Evolutionary conservation across 495 filamentous ascomycete genomes (phyloP).

Genomic region (Aspergillus bertholletiae): DNA sequence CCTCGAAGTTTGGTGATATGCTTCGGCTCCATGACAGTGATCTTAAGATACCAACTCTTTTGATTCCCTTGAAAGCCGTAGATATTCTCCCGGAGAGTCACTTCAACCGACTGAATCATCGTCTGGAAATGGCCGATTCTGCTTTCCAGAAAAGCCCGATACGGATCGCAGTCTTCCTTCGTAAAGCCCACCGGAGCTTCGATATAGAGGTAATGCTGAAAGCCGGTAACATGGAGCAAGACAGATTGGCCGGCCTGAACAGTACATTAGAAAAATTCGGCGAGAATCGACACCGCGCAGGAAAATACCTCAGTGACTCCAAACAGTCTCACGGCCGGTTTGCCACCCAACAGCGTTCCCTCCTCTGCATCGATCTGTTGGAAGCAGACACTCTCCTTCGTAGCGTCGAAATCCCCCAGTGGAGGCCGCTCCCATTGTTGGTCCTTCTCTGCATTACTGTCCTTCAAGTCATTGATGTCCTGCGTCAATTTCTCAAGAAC

Average conservation of each 20-base stretch:
- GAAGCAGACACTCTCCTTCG: slow-evolving; percentile 72
- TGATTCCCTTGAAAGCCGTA: slow-evolving; percentile 90
- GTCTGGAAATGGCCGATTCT: slow-evolving; percentile 63
- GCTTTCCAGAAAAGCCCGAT: slow-evolving; percentile 70
- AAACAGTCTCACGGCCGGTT: slow-evolving; percentile 79
- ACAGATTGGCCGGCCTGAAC: slow-evolving; percentile 79
- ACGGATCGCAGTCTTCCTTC: slow-evolving; percentile 69
- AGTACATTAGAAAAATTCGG: slow-evolving; percentile 12
- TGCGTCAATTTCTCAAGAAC: slow-evolving; percentile 93
- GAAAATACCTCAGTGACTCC: slow-evolving; percentile 85
- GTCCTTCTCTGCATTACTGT: slow-evolving; percentile 84
- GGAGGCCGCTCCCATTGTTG: slow-evolving; percentile 87
- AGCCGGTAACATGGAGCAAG: slow-evolving; percentile 90
- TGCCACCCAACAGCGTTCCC: slow-evolving; percentile 68
- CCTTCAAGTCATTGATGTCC: slow-evolving; percentile 79
- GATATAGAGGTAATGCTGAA: slow-evolving; percentile 94
- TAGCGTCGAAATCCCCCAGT: slow-evolving; percentile 68
- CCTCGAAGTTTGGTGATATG: slow-evolving; percentile 68
- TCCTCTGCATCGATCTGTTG: slow-evolving; percentile 97
- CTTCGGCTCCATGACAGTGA: slow-evolving; percentile 86
- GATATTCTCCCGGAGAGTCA: slow-evolving; percentile 82
- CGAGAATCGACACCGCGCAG: background rate
- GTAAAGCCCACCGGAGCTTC: slow-evolving; percentile 81
- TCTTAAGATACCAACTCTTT: slow-evolving; percentile 88
- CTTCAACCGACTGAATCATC: slow-evolving; percentile 66